Base-by-base conservation (phyloP, 192 early-diverging fungal genomes). In the Thamnidium elegans region DNA sequence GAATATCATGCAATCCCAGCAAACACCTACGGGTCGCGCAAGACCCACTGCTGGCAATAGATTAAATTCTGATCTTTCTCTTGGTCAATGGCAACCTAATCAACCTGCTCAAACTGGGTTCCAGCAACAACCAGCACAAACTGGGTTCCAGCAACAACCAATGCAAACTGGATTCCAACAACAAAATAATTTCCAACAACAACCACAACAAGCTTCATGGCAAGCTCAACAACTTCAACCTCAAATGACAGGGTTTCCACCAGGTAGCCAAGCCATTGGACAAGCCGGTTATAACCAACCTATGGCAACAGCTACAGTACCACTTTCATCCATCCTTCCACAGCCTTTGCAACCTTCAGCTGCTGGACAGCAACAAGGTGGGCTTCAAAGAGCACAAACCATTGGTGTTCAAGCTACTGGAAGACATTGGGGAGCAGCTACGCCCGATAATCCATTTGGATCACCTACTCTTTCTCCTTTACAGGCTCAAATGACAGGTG, bases 371-470 rank as follows among this genome's bases (percentile, higher is more conserved):
- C 50, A 68, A 61, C 26, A 68, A 69, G 67, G 51, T 63, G 39
- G 50, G 3, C 36, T 56, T 10, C 31, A 47, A 30, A 39, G 54
- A 39, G 17, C 69, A 17, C 70, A 72, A 8, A 67, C 67, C 0
- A 63, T 70, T 17, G 17, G 20, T 21, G 59, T 74, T 46, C 80
- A 81, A 39, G 43, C 67, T 10, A 81, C 80, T 6, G 80, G 80
- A 21, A 62, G 61, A 53, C 74, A 60, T 52, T 80, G 75, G 79
- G 62, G 56, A 43, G 68, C 65, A 36, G 72, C 79, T 1, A 77
- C 71, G 3, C 66, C 71, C 0, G 66, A 73, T 17, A 73, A 73
- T 48, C 71, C 71, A 48, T 73, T 73, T 65, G 71, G 71, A 13
- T 73, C 71, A 2, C 62, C 66, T 48, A 43, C 69, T 23, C 46